Conservation (phyloP, 2,329 filamentous ascomycete species). For the Xylariaceae sp. region DNA sequence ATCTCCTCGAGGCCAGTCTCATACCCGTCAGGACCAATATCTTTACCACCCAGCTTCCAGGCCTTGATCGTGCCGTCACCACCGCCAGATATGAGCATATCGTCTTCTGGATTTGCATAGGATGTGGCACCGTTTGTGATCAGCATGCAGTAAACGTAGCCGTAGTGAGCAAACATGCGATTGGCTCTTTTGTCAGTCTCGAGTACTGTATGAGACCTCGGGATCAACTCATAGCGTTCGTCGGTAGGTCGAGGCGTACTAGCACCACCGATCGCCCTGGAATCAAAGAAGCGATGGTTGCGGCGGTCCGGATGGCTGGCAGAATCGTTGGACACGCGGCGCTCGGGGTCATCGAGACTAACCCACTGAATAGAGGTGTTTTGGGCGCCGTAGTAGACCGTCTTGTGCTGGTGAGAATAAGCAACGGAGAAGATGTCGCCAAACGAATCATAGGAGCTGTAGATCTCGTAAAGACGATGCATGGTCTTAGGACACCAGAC, state of each 20-base stretch:
- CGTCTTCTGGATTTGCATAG: constrained; percentile 65
- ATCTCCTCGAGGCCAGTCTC: constrained; percentile 64
- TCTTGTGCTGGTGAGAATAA: constrained; percentile 74
- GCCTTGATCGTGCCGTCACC: constrained; percentile 92
- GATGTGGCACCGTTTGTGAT: constrained; percentile 65
- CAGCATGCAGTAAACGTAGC: constrained; percentile 95
- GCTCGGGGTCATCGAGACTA: constrained; percentile 59
- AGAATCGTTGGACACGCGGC: constrained; percentile 55
- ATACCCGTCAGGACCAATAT: constrained; percentile 45
- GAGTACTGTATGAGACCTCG: constrained; percentile 52
- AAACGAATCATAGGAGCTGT: constrained; percentile 83
- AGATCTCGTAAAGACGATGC: constrained; percentile 77
- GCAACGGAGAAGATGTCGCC: constrained; percentile 95
- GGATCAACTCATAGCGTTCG: constrained; percentile 51
- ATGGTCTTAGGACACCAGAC: constrained; percentile 81
- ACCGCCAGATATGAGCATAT: constrained; percentile 83
- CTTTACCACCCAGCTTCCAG: constrained; percentile 62
- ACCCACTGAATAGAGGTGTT: constrained; percentile 97
- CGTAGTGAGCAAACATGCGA: constrained; percentile 84
- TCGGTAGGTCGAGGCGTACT: constrained; percentile 68
- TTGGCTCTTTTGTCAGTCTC: constrained; percentile 80
- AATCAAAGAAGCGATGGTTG: constrained; percentile 90
- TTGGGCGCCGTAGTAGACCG: constrained; percentile 85
- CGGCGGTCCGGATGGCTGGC: constrained; percentile 68
- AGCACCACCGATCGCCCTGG: constrained; percentile 74